A percentile compares a stretch with the other conserved stretches of the same genome.
Evolutionary conservation across 2,329 filamentous ascomycete genomes (phyloP).

Genomic region (Pyricularia pennisetigena): DNA sequence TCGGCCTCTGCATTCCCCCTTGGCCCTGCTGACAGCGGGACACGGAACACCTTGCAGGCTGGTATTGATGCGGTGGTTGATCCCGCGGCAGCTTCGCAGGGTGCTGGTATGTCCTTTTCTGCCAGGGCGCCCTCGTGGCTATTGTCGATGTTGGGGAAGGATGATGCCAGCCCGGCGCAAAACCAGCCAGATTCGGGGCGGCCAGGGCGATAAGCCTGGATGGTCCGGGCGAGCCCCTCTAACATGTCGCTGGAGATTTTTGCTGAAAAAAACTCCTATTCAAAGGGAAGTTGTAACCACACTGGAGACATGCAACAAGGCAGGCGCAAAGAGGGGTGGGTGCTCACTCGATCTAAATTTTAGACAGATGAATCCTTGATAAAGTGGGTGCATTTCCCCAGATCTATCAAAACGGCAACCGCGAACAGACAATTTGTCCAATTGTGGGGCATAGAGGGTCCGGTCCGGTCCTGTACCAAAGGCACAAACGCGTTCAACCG

Average conservation of each 20-base stretch:
- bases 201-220: background rate
- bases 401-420: background rate
- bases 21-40: background rate
- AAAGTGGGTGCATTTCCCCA: background rate
- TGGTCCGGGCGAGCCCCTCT: background rate
- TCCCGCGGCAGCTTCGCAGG: background rate
- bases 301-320: background rate
- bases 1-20: slow-evolving; percentile 18
- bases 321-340: background rate
- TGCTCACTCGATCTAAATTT: background rate
- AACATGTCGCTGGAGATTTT: background rate
- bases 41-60: background rate
- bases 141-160: background rate
- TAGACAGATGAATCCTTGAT: background rate
- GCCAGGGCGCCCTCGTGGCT: background rate
- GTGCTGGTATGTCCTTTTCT: background rate
- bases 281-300: background rate
- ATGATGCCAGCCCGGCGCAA: background rate
- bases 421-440: background rate
- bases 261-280: no score
- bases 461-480: background rate
- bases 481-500: background rate
- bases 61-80: background rate
- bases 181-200: background rate
- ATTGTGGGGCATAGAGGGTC: background rate